These are phyloP conservation scores for Uronychia binucleata DNA, from an alignment of 73 alveolate genomes.

Conservation along the genomic window DNA sequence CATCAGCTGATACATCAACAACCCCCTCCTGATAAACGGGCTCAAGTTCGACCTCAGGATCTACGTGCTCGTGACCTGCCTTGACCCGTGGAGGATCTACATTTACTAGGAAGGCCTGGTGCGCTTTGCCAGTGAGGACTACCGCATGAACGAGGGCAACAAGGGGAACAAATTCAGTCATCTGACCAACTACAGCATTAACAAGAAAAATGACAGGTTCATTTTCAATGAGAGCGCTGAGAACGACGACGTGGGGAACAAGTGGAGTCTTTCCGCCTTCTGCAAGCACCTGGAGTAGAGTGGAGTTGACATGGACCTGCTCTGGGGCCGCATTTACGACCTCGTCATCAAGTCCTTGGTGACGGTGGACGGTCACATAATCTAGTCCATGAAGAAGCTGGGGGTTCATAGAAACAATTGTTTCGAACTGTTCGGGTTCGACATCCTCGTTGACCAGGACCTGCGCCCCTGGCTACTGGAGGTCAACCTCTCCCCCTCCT, in stretches of 20 bases:
- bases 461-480: constrained; percentile 91
- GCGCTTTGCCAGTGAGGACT: constrained; percentile 82
- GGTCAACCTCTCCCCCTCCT: constrained; percentile 86
- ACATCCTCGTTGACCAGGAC: constrained; percentile 62
- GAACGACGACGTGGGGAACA: constrained; percentile 83
- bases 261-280: constrained; percentile 74
- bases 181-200: constrained; percentile 85
- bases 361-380: constrained; percentile 31
- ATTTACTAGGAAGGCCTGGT: constrained; percentile 85
- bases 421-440: constrained; percentile 72
- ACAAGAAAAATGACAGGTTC: constrained; percentile 88
- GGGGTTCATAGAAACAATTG: constrained; percentile 42
- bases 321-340: constrained; percentile 75
- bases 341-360: constrained; percentile 61
- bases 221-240: constrained; percentile 61
- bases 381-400: constrained; percentile 10
- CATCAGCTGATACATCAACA: constrained; percentile 76
- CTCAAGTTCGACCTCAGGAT: constrained; percentile 84
- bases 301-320: constrained; percentile 57
- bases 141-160: constrained; percentile 48
- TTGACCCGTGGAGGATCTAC: constrained; percentile 85
- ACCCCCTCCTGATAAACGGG: constrained; percentile 85
- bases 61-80: constrained; percentile 83
- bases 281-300: constrained; percentile 57
- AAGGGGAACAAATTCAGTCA: constrained; percentile 76